A percentile compares a stretch with the other conserved stretches of the same genome.
phyloP scores from a whole-genome alignment of 2,329 filamentous ascomycete genomes.

The Fusarium sp. region DNA sequence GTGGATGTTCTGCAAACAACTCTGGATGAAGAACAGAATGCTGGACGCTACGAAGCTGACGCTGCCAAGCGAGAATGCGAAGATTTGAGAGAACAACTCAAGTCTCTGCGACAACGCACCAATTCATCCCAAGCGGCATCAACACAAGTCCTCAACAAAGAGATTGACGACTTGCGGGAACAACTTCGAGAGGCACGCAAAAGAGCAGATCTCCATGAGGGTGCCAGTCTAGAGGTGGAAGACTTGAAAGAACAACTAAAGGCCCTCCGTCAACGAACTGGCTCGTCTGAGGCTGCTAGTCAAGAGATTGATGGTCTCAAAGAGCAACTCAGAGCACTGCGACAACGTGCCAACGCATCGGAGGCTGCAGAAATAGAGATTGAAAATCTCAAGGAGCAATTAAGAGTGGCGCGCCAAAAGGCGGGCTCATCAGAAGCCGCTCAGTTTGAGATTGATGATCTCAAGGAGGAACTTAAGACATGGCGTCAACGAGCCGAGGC shows the following conservation, averaged over 20 bases:
- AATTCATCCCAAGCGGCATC: conserved; percentile 33
- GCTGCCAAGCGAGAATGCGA: conserved; percentile 59
- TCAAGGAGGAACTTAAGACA: conserved; percentile 48
- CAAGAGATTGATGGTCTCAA: conserved; percentile 53
- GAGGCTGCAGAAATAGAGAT: conserved; percentile 56
- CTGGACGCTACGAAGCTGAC: conserved; percentile 55
- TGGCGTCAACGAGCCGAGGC: conserved; percentile 41
- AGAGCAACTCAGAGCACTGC: conserved; percentile 23
- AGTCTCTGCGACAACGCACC: conserved; percentile 46
- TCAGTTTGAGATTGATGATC: conserved; percentile 33
- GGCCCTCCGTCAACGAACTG: conserved; percentile 43
- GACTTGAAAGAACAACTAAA: conserved; percentile 34
- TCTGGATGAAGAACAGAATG: conserved; percentile 44
- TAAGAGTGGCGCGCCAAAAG: conserved; percentile 44
- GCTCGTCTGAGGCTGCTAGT: conserved; percentile 48
- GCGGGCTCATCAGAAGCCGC: conserved; percentile 43
- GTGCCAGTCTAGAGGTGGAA: conserved; percentile 48
- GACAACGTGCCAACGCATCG: conserved; percentile 9
- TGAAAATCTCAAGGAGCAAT: conserved; percentile 32
- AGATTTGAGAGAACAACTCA: conserved; percentile 37
- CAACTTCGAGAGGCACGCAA: conserved; percentile 45
- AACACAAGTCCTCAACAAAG: conserved; percentile 44
- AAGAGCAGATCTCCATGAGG: conserved; percentile 40
- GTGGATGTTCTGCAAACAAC: conserved; percentile 75
- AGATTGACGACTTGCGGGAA: conserved; percentile 45